Conservation (phyloP, 768 basidiomycete genomes). For the Leccinellum rugosiceps region DNA sequence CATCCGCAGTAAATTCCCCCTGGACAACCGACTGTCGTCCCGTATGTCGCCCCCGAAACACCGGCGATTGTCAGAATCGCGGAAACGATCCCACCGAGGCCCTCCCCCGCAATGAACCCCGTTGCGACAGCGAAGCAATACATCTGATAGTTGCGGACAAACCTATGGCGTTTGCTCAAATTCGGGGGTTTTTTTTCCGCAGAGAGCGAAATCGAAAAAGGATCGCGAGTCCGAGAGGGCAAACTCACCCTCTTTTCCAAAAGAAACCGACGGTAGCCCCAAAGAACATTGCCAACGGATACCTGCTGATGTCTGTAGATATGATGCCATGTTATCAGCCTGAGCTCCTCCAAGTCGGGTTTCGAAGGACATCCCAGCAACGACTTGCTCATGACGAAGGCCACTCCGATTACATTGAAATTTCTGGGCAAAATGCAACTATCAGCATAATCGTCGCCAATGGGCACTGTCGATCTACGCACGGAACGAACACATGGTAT, state of each 20-base stretch:
- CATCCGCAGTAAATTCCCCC: constrained; percentile 27
- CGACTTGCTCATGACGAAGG: neutral
- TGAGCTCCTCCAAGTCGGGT: neutral
- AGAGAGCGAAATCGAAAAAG: neutral
- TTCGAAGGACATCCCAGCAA: neutral
- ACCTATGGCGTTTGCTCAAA: neutral
- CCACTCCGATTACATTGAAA: neutral
- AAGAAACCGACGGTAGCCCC: neutral
- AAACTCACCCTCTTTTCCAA: neutral
- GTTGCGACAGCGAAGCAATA: constrained; percentile 38
- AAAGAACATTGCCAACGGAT: neutral
- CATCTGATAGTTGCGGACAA: constrained; percentile 6
- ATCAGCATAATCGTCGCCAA: neutral
- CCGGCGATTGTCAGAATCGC: constrained; percentile 30
- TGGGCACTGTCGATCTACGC: neutral
- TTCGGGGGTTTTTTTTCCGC: neutral
- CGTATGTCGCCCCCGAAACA: constrained; percentile 24
- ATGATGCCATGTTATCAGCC: neutral
- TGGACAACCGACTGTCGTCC: constrained; percentile 30
- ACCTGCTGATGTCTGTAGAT: neutral
- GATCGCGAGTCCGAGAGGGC: neutral
- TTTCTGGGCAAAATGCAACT: neutral
- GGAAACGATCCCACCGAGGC: constrained; percentile 35
- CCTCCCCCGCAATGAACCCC: constrained; percentile 40
- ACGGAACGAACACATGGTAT: constrained; percentile 5